Base-by-base conservation (phyloP, 768 basidiomycete species). In the Pulveroboletus sp. region DNA sequence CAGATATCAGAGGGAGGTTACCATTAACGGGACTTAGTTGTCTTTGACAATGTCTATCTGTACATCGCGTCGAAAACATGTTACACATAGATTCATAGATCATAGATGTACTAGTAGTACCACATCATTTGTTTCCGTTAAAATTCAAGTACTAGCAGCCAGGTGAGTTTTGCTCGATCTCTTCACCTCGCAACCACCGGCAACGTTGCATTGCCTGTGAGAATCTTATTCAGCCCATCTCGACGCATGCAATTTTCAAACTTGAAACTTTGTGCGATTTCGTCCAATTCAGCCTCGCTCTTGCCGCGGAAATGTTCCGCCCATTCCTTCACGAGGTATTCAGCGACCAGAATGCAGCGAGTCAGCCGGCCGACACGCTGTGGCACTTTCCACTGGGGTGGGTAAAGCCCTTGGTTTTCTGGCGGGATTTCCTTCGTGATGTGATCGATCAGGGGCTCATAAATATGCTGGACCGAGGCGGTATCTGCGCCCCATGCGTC, bases 401-500 rank as follows among this genome's bases (percentile, higher is more conserved):
- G 83, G 65, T 87, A 85, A 6, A 86, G 69, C n/a, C 64, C 55
- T 53, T 73, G 80, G 68, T 77, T 75, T 55, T 75, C 61, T 37
- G 62, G 65, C 0, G 77, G 77, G 35, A 85, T 72, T 58, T 83
- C 79, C 34, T 78, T 58, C 47, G 76, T 59, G 68, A 90, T 71
- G 53, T 81, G 85, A 36, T 86, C 69, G 50, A 81, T 62, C 51
- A 90, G 69, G 12, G 87, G 86, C 53, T 82, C 63, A 69, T 87
- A 90, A 46, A 84, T 65, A 50, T 77, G 62, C 27, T 70, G 69
- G 39, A 91, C 79, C 31, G 68, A 63, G 11, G 69, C 63, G 52
- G 79, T 79, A 62, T 89, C 85, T 3, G 85, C 77, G 14, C 88
- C 88, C 89, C 88, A 90, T 3, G 83, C 78, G 61, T 91, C 90